phyloP scores from a whole-genome alignment of 2,329 filamentous ascomycete species.

The Celoporthe dispersa region DNA sequence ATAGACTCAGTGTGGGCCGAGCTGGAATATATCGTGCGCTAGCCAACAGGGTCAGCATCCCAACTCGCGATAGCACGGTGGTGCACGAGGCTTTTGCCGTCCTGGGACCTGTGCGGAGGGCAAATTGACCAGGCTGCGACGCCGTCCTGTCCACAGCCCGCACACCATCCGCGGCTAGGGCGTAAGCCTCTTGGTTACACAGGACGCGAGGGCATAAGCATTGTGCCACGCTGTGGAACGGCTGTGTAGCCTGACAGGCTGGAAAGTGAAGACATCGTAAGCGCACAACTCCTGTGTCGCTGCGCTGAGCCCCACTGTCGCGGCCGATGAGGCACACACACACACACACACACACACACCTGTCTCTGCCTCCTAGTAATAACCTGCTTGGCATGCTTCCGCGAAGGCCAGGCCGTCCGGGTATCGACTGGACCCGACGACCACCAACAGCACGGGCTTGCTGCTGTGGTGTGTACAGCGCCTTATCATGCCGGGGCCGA shows the following conservation, averaged over 20 bases:
- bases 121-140: not conserved
- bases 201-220: not conserved
- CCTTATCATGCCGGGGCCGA: not conserved
- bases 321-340: not conserved
- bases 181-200: constrained; percentile 5
- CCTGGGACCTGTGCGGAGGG: not conserved
- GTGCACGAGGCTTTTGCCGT: not conserved
- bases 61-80: not conserved
- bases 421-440: not conserved
- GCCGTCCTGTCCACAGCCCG: not conserved
- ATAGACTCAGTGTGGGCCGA: not conserved
- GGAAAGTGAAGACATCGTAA: not conserved
- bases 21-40: not conserved
- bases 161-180: constrained; percentile 4
- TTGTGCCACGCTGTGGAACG: not conserved
- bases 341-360: too few species aligned
- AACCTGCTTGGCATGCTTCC: not conserved
- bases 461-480: not conserved
- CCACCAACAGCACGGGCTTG: not conserved
- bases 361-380: too few species aligned
- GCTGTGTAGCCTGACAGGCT: constrained; percentile 3
- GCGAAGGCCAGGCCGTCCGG: not conserved
- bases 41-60: not conserved
- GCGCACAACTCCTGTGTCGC: constrained; percentile 2
- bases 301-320: not conserved